Conservation (phyloP, 2,329 filamentous ascomycete species). For the Fusarium annulatum region DNA sequence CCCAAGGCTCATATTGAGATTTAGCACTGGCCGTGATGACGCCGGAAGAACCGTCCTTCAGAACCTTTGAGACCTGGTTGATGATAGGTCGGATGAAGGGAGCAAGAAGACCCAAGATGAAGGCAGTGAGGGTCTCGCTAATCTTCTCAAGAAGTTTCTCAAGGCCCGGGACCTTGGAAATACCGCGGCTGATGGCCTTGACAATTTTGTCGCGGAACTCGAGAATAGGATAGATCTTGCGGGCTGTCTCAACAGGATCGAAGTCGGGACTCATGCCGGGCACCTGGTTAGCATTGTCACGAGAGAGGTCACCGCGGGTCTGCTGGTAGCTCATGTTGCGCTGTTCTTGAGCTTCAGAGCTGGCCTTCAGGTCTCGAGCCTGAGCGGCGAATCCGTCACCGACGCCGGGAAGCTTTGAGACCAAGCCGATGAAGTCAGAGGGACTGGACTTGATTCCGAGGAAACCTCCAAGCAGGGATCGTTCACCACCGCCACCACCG, state of each 20-base stretch:
- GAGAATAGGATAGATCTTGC: conserved; percentile 93
- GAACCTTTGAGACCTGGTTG: conserved; percentile 80
- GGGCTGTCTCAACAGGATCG: conserved; percentile 79
- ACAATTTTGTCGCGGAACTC: conserved; percentile 95
- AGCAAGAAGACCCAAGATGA: conserved; percentile 88
- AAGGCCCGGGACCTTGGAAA: conserved; percentile 91
- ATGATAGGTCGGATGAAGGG: conserved; percentile 95
- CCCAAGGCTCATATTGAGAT: conserved; percentile 84
- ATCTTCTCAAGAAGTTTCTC: conserved; percentile 94
- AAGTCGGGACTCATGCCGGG: conserved; percentile 81
- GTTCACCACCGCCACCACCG: conserved; percentile 46
- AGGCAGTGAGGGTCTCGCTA: conserved; percentile 90
- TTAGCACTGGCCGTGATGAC: conserved; percentile 75
- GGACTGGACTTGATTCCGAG: conserved; percentile 53
- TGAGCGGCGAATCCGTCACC: conserved; percentile 74
- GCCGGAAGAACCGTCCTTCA: conserved; percentile 86
- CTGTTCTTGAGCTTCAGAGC: conserved; percentile 72
- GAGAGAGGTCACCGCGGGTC: conserved; percentile 49
- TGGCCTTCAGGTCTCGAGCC: conserved; percentile 70
- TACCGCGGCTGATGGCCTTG: conserved; percentile 82
- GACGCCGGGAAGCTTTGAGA: conserved; percentile 79
- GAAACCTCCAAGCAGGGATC: conserved; percentile 54
- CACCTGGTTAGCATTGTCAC: conserved; percentile 67
- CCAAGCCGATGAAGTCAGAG: conserved; percentile 74
- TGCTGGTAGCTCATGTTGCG: conserved; percentile 57